Percentiles rank a stretch among this genome's conserved stretches.
These are phyloP conservation scores for Clonostachys sp. DNA, from an alignment of 2,329 filamentous ascomycete genomes.

Conservation along the genomic window DNA sequence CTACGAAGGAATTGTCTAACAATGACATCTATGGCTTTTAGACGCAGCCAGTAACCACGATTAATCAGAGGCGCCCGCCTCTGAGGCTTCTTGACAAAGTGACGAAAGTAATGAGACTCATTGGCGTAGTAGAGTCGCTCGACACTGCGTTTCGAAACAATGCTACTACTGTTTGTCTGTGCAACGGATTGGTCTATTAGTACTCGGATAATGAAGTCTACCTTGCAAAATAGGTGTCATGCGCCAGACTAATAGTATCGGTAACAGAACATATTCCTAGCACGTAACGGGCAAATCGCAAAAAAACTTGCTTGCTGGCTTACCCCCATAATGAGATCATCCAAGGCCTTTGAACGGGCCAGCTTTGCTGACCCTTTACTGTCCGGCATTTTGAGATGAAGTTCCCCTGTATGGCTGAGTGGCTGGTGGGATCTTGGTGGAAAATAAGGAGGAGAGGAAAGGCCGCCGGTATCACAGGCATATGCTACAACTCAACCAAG, in stretches of 20 bases:
- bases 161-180: slow-evolving; percentile 82
- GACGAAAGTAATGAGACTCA: slow-evolving; percentile 79
- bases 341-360: slow-evolving; percentile 22
- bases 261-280: background rate
- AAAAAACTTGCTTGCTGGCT: slow-evolving; percentile 14
- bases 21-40: slow-evolving; percentile 74
- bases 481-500: too few relatives aligned
- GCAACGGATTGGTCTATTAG: background rate
- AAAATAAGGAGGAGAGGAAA: too few relatives aligned
- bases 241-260: background rate
- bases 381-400: too few relatives aligned
- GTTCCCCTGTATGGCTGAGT: too few relatives aligned
- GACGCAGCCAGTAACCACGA: slow-evolving; percentile 80
- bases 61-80: slow-evolving; percentile 86
- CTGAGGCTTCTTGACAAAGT: slow-evolving; percentile 82
- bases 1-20: slow-evolving; percentile 67
- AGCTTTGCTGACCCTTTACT: background rate
- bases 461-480: too few relatives aligned
- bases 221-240: background rate
- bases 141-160: slow-evolving; percentile 90
- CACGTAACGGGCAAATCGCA: background rate
- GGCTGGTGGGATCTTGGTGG: too few relatives aligned
- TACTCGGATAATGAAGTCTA: background rate
- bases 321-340: slow-evolving; percentile 54
- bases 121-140: slow-evolving; percentile 76